phyloP scores from a whole-genome alignment of 139 green algal species.

The Coccomyxa sp. region DNA sequence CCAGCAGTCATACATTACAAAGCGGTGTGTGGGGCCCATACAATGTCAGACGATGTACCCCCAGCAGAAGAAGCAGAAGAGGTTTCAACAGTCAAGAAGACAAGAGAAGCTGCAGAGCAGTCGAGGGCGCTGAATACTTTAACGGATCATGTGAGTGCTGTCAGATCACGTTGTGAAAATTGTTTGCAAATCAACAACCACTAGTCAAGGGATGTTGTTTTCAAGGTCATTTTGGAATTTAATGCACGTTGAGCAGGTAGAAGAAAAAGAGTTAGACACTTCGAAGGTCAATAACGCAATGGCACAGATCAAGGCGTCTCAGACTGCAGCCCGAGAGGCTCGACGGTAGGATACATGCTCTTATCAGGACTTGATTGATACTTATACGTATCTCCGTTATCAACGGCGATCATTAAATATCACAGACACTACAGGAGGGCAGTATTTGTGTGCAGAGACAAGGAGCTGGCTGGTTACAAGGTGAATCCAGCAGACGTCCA shows the following conservation, averaged over 20 bases:
- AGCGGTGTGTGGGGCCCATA: background rate
- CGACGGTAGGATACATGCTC: constrained; percentile 20
- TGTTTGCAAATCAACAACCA: background rate
- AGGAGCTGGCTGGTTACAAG: constrained; percentile 74
- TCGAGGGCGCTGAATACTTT: constrained; percentile 22
- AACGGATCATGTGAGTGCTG: constrained; percentile 1
- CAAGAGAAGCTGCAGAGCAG: constrained; percentile 16
- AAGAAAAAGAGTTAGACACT: constrained; percentile 32
- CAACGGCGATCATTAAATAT: background rate
- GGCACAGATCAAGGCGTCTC: constrained; percentile 44
- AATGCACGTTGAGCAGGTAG: constrained; percentile 9
- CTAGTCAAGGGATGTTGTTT: background rate
- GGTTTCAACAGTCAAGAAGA: constrained; percentile 4
- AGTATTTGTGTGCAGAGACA: constrained; percentile 41
- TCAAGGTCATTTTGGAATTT: background rate
- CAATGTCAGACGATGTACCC: background rate
- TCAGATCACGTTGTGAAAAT: background rate
- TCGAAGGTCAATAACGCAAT: constrained; percentile 61
- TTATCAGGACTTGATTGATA: background rate
- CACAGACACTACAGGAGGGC: background rate
- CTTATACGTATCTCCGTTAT: background rate
- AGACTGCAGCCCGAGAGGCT: constrained; percentile 55
- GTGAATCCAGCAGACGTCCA: constrained; percentile 57
- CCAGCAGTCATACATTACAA: background rate
- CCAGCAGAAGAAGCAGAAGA: background rate